phyloP scores from a whole-genome alignment of 495 filamentous ascomycete species.

The Viridothelium virens region DNA sequence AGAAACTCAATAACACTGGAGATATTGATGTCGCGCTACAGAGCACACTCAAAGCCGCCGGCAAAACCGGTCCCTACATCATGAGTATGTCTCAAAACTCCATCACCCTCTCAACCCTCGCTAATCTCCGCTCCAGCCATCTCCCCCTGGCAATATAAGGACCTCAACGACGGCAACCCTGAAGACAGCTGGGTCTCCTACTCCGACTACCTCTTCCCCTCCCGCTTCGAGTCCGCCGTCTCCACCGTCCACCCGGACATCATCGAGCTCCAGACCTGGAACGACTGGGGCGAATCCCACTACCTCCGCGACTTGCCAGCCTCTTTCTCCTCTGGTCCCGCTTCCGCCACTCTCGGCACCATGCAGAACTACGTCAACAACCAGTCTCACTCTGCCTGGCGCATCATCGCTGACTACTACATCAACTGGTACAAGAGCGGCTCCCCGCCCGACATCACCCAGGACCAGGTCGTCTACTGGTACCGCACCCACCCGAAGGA shows the following conservation, averaged over 20 bases:
- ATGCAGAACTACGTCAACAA: constrained; percentile 21
- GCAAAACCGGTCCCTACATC: constrained; percentile 25
- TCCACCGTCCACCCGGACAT: constrained; percentile 25
- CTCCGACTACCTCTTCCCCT: constrained; percentile 25
- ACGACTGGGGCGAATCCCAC: constrained; percentile 29
- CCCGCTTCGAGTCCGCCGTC: constrained; percentile 17
- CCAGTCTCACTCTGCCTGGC: constrained; percentile 22
- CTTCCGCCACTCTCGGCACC: constrained; percentile 21
- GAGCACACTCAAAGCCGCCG: constrained; percentile 19
- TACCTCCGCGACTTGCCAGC: constrained; percentile 25
- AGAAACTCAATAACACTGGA: constrained; percentile 18
- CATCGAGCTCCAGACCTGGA: constrained; percentile 29
- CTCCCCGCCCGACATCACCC: constrained; percentile 14
- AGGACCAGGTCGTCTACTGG: constrained; percentile 28
- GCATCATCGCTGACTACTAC: constrained; percentile 28
- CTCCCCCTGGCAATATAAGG: constrained; percentile 28
- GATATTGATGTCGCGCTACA: constrained; percentile 24
- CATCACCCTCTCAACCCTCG: background rate
- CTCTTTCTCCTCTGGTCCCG: constrained; percentile 14
- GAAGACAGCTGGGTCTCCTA: constrained; percentile 24
- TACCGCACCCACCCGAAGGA: constrained; percentile 26
- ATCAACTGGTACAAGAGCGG: constrained; percentile 24
- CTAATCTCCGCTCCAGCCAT: constrained; percentile 18
- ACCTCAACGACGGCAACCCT: constrained; percentile 24
- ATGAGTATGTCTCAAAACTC: constrained; percentile 18